Base-by-base conservation (phyloP, 192 early-diverging fungal species). In the Coemansia biformis region DNA sequence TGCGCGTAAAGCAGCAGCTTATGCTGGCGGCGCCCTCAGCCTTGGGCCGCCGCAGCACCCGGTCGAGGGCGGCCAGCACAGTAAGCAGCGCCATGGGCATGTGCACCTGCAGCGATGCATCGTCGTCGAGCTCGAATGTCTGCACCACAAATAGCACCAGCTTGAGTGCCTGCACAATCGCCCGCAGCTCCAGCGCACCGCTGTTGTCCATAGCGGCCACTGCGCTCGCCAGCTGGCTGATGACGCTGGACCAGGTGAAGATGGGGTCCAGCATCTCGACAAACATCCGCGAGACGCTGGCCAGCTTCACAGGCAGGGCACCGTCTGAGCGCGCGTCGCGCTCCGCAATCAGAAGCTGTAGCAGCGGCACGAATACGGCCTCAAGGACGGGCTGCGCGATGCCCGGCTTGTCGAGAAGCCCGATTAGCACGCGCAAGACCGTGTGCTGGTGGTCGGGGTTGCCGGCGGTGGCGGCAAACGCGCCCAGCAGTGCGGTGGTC, bases 231-330 rank as follows among this genome's bases (percentile, higher is more conserved):
- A 86, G 59, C 13, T 79, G 52, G 26, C 71, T 66, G 13, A 81
- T 79, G 5, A 89, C 59, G 38, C 85, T 81, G 37, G 79, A 79
- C 88, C 90, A 93, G 11, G 89, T 80, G n/a, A 88, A 57, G 43
- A 83, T 84, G 5, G 91, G 88, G 31, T 91, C 86, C n/a, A 90
- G 73, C 82, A 89, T 85, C 48, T 91, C 88, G 19, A 96, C 63
- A 66, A 90, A 88, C 90, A 92, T 92, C 24, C 82, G 86, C 1
- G 86, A 87, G 12, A 87, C 86, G 60, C 89, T 88, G 15, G 85
- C 71, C 17, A 92, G 64, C 79, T 87, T 56, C 13, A 54, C 64
- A 1, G 64, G 44, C 33, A 68, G 39, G 10, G 43, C 31, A 10
- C 36, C 24, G 32, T 62, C 60, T 2, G 38, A 5, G n/a, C 55